Evolutionary conservation across 2,329 filamentous ascomycete species (phyloP), one percentile per base, ranked within the genome.

Genomic region (Pezicula neosporulosa): DNA sequence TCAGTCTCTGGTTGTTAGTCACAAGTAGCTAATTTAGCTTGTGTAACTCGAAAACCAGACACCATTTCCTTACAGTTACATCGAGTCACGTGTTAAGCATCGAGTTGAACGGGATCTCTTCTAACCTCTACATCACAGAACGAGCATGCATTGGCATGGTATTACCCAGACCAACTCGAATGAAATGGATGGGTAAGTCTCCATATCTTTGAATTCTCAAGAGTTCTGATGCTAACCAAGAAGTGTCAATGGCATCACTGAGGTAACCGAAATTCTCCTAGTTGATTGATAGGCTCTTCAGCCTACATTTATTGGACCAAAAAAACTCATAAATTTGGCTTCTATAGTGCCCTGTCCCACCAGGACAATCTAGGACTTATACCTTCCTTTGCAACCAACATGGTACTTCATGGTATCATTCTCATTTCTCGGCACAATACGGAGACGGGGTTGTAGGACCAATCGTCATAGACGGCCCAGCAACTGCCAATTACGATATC

Each of bases 391-490:
- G 58, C 21, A 58, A 56, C 3, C 56, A 58, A 44, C 59, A 81
- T 63, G 77, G 82, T 6, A 70, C 76, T 0, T 71, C 71, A 3
- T 84, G 80, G 78, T 85, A 84, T 49, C 83, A 86, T 63, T 78
- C 75, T 2, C 82, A 85, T 60, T 79, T 78, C 58, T 68, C 69
- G 10, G 58, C 65, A 12, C 72, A 74, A 44, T 58, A 58, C 21
- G 70, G 71, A 49, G 73, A 85, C 49, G 84, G 84, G 1, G 66
- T 85, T 0, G 72, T 78, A 35, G 84, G 83, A 0, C 74, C 73
- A 2, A 78, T 87, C 16, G 66, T 85, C 16, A 81, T 86, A 57
- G 73, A 83, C 49, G 82, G 82, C 0, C 82, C 82, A 0, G 73
- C 79, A 0, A 75, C 75, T 1, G 71, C 73, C 1, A 51, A 82